A percentile compares a stretch with the other conserved stretches of the same genome.
phyloP scores from a whole-genome alignment of 331 rosid genomes.

The Rosa hybrid region DNA sequence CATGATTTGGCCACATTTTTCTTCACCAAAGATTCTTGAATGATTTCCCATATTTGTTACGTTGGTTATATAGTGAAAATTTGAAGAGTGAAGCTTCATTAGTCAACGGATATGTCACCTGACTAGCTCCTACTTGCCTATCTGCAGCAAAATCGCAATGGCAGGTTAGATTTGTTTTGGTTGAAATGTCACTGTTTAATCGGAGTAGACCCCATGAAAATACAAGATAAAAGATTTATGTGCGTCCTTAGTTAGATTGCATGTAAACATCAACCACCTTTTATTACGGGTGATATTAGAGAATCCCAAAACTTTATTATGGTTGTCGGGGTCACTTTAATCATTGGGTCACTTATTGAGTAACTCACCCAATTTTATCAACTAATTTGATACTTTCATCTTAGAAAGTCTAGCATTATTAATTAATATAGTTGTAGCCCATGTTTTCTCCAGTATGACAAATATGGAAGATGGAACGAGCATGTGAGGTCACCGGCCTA shows the following conservation, averaged over 20 bases:
- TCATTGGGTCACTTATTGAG: neutral
- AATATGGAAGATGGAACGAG: too few relatives aligned
- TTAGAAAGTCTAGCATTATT: neutral
- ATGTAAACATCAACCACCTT: conserved; percentile 17
- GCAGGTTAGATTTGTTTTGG: neutral
- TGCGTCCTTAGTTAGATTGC: conserved; percentile 7
- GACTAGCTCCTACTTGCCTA: neutral
- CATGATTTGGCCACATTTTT: conserved; percentile 1
- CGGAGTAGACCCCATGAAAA: conserved; percentile 26
- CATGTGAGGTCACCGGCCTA: neutral
- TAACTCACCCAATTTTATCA: neutral
- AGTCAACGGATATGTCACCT: neutral
- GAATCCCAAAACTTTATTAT: conserved; percentile 17
- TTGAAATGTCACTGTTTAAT: conserved; percentile 30
- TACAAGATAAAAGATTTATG: conserved; percentile 8
- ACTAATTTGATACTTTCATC: conserved; percentile 10
- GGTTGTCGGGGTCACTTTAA: conserved; percentile 6
- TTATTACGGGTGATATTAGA: conserved; percentile 20
- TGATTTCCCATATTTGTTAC: neutral
- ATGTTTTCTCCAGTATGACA: neutral
- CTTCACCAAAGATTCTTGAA: neutral
- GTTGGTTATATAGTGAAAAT: neutral
- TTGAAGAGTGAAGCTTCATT: neutral
- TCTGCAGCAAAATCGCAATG: neutral
- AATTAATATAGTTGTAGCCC: conserved; percentile 16